Conservation (phyloP, 345 rosid genomes). For the Lumnitzera racemosa region DNA sequence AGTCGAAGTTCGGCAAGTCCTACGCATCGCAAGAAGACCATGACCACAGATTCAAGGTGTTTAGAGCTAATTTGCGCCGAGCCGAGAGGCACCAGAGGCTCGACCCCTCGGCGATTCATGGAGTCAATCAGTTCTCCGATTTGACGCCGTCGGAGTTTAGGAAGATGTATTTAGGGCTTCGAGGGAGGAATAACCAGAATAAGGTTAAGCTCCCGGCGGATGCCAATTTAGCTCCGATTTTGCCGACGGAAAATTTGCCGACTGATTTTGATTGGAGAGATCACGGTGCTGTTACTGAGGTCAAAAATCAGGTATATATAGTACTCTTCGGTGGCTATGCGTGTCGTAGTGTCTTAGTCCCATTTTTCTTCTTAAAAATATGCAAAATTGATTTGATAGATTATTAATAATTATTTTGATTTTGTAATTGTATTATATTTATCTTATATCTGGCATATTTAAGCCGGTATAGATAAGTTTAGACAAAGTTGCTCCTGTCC, state of each 20-base stretch:
- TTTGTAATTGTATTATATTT: too few species aligned
- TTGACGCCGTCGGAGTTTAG: constrained; percentile 68
- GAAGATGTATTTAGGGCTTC: constrained; percentile 54
- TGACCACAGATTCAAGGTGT: constrained; percentile 53
- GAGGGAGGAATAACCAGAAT: constrained; percentile 3
- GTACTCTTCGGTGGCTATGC: neutral
- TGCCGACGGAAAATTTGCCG: constrained; percentile 73
- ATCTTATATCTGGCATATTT: too few species aligned
- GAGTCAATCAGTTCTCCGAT: constrained; percentile 94
- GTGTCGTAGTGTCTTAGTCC: neutral
- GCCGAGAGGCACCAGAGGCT: constrained; percentile 77
- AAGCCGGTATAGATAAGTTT: too few species aligned
- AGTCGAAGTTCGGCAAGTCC: constrained; percentile 52
- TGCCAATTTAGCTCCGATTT: constrained; percentile 71
- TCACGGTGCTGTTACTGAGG: constrained; percentile 76
- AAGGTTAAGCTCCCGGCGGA: constrained; percentile 64
- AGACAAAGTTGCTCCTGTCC: too few species aligned
- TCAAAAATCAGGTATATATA: constrained; percentile 70
- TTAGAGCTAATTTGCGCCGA: constrained; percentile 52
- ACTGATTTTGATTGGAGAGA: constrained; percentile 96
- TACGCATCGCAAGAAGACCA: constrained; percentile 76
- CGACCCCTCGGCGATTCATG: constrained; percentile 83
- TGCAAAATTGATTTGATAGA: neutral
- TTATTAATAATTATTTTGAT: too few species aligned
- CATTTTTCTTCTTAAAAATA: too few species aligned